Base-by-base conservation (phyloP, 1,284 basidiomycete genomes). In the Cutaneotrichosporon dermatis region DNA sequence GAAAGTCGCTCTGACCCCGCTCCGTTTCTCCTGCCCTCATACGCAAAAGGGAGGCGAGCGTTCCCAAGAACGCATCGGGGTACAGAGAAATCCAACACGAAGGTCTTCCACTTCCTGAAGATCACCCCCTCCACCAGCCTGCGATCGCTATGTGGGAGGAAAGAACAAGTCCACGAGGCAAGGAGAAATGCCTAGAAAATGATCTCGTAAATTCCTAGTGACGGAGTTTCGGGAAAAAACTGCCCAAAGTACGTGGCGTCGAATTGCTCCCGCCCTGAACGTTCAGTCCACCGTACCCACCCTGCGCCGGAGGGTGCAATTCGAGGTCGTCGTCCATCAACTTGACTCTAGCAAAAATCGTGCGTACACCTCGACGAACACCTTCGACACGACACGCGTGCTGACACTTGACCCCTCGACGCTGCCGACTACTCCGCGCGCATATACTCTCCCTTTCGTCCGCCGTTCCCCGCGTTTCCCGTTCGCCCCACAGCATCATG, bases 1-100 rank as follows among this genome's bases (percentile, higher is more conserved):
- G 51, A 52, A 4, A 10, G 15, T 63, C 45, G 12, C 46, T 63
- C 55, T 63, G 43, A 49, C 62, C 59, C 53, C 62, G 62, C 62
- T 63, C 62, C 62, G 62, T 63, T 63, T 63, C 62, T 58, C 56
- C 56, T 49, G 41, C 57, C 59, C 56, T 60, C 35, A 55, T 50
- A 42, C n/a, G n/a, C 46, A 16, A 40, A 45, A 54, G 58, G 58
- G 50, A 10, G 57, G 57, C 58, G 62, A 63, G 62, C 59, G 62
- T 48, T 51, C 59, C 58, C 13, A 41, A 55, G 59, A 54, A 58
- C 62, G 54, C 62, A 63, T 63, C 62, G 59, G 44, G 59, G 62
- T 41, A 60, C 55, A 50, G 25, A 39, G 54, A 46, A 56, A 12
- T 33, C 36, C 43, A 46, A 11, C 33, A 6, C 25, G 25, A 25